Conservation (phyloP, 2,329 filamentous ascomycete species). For the Diaporthe sp. region DNA sequence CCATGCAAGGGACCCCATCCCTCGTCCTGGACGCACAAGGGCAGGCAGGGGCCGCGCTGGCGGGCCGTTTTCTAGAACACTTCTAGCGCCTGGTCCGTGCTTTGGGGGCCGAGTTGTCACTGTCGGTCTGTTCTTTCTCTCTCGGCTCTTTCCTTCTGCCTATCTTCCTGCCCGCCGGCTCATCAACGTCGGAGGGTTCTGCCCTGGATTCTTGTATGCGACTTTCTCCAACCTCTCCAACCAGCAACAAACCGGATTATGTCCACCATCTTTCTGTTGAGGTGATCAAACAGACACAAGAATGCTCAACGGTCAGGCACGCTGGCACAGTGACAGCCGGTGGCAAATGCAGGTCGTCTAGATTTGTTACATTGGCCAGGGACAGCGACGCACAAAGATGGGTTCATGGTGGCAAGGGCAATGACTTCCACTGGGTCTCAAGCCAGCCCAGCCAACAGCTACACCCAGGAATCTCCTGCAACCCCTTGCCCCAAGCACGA, state of each 20-base stretch:
- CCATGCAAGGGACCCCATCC: constrained; percentile 22
- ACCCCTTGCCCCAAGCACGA: constrained; percentile 20
- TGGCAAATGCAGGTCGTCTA: neutral
- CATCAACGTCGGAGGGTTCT: neutral
- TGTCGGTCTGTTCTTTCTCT: neutral
- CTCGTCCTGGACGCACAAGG: neutral
- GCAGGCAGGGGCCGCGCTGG: constrained; percentile 12
- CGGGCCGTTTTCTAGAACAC: constrained; percentile 51
- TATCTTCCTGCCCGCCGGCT: neutral
- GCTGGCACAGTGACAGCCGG: too few species aligned
- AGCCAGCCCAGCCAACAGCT: neutral
- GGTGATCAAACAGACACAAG: neutral
- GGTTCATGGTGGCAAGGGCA: constrained; percentile 26
- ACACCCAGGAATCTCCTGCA: neutral
- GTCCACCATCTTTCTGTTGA: neutral
- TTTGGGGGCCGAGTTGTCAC: neutral
- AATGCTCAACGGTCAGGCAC: neutral
- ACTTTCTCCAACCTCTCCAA: neutral
- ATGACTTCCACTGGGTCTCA: constrained; percentile 9
- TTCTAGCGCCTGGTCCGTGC: constrained; percentile 49
- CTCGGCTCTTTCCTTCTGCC: neutral
- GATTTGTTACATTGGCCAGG: neutral
- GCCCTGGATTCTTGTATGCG: neutral
- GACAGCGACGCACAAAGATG: neutral
- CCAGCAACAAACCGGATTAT: neutral